Evolutionary conservation across 805 yeast genomes (phyloP).

Genomic region (Cyberlindnera meyerae): DNA sequence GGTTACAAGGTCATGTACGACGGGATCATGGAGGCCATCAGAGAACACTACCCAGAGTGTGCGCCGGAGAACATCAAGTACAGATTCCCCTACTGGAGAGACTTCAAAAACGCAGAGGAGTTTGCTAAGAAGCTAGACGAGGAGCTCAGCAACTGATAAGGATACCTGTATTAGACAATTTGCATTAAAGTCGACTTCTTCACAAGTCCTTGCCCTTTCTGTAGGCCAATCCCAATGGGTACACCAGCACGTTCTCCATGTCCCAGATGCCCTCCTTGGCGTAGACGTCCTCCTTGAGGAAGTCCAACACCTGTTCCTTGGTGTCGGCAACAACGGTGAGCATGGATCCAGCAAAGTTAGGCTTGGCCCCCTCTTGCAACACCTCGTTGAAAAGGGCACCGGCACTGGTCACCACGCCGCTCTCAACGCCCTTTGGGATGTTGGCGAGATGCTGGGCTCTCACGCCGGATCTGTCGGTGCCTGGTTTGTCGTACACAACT

Average conservation of each 20-base stretch:
- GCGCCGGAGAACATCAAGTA: constrained; percentile 35
- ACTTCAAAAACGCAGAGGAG: constrained; percentile 22
- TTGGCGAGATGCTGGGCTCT: constrained; percentile 51
- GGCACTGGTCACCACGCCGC: constrained; percentile 42
- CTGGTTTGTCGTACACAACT: constrained; percentile 65
- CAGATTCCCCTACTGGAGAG: constrained; percentile 39
- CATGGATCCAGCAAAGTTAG: constrained; percentile 63
- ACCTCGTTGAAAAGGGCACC: constrained; percentile 50
- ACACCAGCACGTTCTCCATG: constrained; percentile 51
- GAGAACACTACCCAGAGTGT: constrained; percentile 42
- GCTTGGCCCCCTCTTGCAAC: constrained; percentile 35
- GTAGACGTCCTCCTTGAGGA: constrained; percentile 60
- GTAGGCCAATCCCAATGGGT: constrained; percentile 48
- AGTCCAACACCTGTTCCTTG: constrained; percentile 58
- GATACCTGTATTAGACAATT: too few species aligned
- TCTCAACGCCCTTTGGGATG: constrained; percentile 38
- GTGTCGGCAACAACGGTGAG: constrained; percentile 59
- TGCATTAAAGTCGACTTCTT: too few species aligned
- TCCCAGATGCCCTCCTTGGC: constrained; percentile 74
- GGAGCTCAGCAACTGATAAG: too few species aligned
- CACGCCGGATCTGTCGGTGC: constrained; percentile 46
- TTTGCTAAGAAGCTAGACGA: constrained; percentile 6
- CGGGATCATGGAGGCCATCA: constrained; percentile 37
- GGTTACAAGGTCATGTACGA: constrained; percentile 48
- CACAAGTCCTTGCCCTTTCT: constrained; percentile 34